These are phyloP conservation scores for Lizanozyma gosingica DNA, from an alignment of 1,139 yeast species.

Conservation along the genomic window DNA sequence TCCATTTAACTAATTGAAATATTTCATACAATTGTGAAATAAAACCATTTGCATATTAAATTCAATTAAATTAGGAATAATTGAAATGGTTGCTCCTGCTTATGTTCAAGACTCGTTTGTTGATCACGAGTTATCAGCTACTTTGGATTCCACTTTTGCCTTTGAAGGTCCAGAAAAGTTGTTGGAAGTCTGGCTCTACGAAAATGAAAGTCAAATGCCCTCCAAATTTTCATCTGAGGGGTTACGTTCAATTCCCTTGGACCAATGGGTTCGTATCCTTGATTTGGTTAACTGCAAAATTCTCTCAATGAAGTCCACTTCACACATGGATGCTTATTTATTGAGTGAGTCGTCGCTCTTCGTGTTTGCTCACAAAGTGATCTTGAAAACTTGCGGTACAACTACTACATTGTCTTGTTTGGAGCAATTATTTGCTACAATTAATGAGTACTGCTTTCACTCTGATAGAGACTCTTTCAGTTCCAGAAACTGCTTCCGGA, in stretches of 20 bases:
- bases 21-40: too few relatives aligned
- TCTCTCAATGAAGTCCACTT: constrained; percentile 65
- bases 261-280: constrained; percentile 62
- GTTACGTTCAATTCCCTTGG: constrained; percentile 57
- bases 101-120: constrained; percentile 44
- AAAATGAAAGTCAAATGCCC: constrained; percentile 30
- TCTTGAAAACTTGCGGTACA: constrained; percentile 93
- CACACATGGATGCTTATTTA: constrained; percentile 70
- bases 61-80: too few relatives aligned
- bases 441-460: constrained; percentile 17
- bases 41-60: too few relatives aligned
- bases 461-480: constrained; percentile 22
- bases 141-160: constrained; percentile 79
- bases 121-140: constrained; percentile 71
- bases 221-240: constrained; percentile 28
- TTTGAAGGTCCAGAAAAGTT: constrained; percentile 97
- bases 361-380: constrained; percentile 77
- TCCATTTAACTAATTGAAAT: too few relatives aligned
- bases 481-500: constrained; percentile 44
- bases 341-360: constrained; percentile 86
- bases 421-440: constrained; percentile 49
- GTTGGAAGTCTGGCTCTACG: constrained; percentile 80
- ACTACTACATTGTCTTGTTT: constrained; percentile 83
- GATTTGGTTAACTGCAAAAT: constrained; percentile 85
- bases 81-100: constrained; percentile 40